Evolutionary conservation across 352 stramenopile species (phyloP), one percentile per base, ranked within the genome.

Genomic region (Peronosclerospora sorghi): DNA sequence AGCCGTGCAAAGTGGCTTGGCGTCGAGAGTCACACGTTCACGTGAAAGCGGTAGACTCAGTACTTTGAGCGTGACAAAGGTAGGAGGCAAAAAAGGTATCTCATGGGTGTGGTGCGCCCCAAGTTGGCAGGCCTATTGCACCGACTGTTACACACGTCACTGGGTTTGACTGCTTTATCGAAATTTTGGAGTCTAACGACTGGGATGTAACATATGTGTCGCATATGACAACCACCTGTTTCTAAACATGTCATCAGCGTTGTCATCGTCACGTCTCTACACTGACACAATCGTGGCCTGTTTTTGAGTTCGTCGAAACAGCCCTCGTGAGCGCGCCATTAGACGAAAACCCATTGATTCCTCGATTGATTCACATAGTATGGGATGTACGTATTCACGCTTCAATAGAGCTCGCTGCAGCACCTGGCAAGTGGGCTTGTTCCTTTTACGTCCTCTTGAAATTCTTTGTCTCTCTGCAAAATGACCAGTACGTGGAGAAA

Each of bases 171-270:
- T 15, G 38, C 35, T n/a, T 4, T 32, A 51, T 56, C 55, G 35
- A 54, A 49, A 53, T 12, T 4, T 26, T n/a, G n/a, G n/a, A n/a
- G n/a, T n/a, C n/a, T 8, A 35, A 44, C 46, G 44, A 41, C 12
- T 5, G 19, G 12, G 14, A 2, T 10, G 0, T 18, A 14, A 26
- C 41, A 61, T 36, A 54, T 32, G 36, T 14, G 38, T 19, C 20
- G 35, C 37, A 29, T 15, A 29, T 19, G 23, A 20, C 26, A 32
- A 39, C 18, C 49, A 63, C 53, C 53, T 67, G 53, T 34, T 51
- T 29, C 13, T 26, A 1, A 17, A 52, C 17, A 48, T 63, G 49
- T 67, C 58, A 63, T 41, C 40, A 62, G 21, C 36, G 58, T 63
- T 35, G 45, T 35, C 19, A 5, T 5, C 8, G 19, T 4, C 29